Conservation (phyloP, 83 land plant genomes). For the Picea abies region DNA sequence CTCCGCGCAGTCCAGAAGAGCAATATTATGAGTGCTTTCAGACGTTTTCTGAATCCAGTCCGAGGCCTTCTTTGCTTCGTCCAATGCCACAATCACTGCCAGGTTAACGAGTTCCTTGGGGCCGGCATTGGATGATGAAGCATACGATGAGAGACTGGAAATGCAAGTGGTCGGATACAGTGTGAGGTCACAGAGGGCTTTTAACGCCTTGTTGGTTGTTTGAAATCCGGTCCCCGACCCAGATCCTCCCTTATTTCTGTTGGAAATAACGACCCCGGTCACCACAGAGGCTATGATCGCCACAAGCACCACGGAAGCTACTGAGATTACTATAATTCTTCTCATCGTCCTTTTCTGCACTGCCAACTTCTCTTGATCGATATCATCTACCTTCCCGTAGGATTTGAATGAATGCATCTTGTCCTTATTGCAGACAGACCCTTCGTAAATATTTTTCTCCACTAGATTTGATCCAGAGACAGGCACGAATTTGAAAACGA, state of each 20-base stretch:
- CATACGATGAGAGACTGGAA: conserved; percentile 8
- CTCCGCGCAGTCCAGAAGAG: neutral
- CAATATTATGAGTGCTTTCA: neutral
- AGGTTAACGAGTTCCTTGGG: neutral
- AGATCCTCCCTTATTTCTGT: neutral
- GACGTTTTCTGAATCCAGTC: too few relatives aligned
- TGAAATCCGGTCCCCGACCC: too few relatives aligned
- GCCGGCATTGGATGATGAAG: neutral
- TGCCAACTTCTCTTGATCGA: conserved; percentile 4
- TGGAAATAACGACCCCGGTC: conserved; percentile 19
- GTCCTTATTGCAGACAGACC: neutral
- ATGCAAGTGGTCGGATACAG: neutral
- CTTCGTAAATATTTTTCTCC: too few relatives aligned
- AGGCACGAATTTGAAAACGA: too few relatives aligned
- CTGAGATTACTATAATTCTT: conserved; percentile 32
- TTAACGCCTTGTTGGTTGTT: neutral
- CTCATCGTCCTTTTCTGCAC: conserved; percentile 23
- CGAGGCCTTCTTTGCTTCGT: neutral
- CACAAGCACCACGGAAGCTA: conserved; percentile 39
- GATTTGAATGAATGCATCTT: conserved; percentile 38
- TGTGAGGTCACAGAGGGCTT: neutral
- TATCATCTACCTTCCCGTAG: conserved; percentile 35
- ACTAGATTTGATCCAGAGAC: too few relatives aligned
- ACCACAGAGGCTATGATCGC: conserved; percentile 30
- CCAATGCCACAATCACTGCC: neutral